Evolutionary conservation across 129 eudicot species (phyloP).

Genomic region (Tagetes patula): DNA sequence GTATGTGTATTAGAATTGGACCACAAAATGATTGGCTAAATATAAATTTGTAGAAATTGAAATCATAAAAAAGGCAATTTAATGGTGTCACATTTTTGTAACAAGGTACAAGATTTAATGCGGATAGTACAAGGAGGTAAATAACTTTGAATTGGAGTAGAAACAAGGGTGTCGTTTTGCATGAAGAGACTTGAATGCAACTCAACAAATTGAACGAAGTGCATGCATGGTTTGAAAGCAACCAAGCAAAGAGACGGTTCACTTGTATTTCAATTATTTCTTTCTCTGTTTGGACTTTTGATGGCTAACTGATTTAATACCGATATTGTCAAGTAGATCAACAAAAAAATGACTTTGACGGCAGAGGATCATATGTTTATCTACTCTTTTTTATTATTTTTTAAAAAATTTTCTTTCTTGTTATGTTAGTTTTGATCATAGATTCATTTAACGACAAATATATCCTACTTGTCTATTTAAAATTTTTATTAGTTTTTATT

Average conservation of each 20-base stretch:
- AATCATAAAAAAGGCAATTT: constrained; percentile 30
- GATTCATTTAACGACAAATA: no score
- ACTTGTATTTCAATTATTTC: background rate
- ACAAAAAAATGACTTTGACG: background rate
- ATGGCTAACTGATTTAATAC: background rate
- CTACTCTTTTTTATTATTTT: background rate
- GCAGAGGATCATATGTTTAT: background rate
- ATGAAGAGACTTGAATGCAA: constrained; percentile 38
- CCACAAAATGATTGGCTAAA: constrained; percentile 41
- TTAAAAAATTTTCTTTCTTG: background rate
- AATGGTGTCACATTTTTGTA: constrained; percentile 39
- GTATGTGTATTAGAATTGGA: constrained; percentile 22
- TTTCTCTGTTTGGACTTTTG: background rate
- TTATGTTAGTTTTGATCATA: no score
- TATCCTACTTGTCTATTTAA: no score
- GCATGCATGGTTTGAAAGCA: constrained; percentile 27
- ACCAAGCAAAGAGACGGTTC: constrained; percentile 5
- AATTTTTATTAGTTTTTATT: no score
- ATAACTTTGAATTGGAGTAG: constrained; percentile 21
- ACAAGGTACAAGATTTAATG: constrained; percentile 39
- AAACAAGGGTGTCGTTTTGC: constrained; percentile 26
- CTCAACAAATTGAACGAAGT: constrained; percentile 1
- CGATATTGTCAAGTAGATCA: background rate
- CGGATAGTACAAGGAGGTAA: constrained; percentile 21
- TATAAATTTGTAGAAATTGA: constrained; percentile 11